Evolutionary conservation across 2,329 filamentous ascomycete species (phyloP).

Genomic region (Trichoderma harzianum): DNA sequence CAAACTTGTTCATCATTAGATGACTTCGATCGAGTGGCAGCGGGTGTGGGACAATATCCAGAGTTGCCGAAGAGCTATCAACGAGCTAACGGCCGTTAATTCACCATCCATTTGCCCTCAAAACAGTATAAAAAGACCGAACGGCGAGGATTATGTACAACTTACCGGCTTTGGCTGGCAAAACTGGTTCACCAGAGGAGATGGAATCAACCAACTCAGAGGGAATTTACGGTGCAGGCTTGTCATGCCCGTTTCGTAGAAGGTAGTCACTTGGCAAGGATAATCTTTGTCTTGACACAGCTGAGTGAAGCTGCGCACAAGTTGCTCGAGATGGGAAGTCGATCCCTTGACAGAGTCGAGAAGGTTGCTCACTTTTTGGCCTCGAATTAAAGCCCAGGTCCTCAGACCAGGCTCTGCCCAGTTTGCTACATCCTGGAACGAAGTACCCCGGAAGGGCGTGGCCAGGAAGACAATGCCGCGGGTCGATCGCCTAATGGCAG

Average conservation of each 20-base stretch:
- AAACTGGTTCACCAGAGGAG: neutral
- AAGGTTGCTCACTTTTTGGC: conserved; percentile 18
- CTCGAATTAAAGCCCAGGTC: conserved; percentile 9
- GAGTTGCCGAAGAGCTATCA: conserved; percentile 24
- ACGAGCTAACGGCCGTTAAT: conserved; percentile 24
- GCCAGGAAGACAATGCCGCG: conserved; percentile 28
- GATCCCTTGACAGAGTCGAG: conserved; percentile 22
- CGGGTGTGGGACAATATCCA: conserved; percentile 26
- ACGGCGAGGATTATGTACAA: neutral
- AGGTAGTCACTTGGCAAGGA: conserved; percentile 20
- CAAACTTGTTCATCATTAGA: conserved; percentile 28
- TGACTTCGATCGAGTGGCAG: conserved; percentile 26
- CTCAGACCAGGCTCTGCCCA: conserved; percentile 21
- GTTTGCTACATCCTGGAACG: conserved; percentile 25
- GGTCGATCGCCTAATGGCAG: conserved; percentile 22
- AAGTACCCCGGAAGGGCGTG: conserved; percentile 30
- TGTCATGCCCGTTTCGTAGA: conserved; percentile 24
- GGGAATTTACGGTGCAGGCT: conserved; percentile 22
- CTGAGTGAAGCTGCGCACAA: conserved; percentile 24
- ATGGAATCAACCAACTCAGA: conserved; percentile 14
- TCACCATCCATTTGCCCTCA: neutral
- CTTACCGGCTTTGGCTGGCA: neutral
- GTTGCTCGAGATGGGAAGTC: conserved; percentile 20
- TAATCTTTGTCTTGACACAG: conserved; percentile 18
- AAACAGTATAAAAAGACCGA: neutral